These are phyloP conservation scores for Pestalotiopsis sp. DNA, from an alignment of 2,329 filamentous ascomycete genomes.

Conservation along the genomic window DNA sequence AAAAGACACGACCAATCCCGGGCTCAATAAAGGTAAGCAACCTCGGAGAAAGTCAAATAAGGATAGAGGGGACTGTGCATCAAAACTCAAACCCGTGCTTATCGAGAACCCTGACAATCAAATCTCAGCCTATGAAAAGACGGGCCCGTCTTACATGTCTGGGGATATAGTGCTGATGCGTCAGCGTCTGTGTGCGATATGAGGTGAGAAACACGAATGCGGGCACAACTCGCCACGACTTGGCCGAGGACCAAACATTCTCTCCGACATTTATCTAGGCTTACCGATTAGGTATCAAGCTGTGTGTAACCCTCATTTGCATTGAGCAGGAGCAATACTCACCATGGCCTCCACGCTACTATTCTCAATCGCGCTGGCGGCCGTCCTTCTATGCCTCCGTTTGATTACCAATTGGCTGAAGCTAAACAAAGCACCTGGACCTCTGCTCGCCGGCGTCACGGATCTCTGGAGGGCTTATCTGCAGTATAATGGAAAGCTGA, in stretches of 20 bases:
- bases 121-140: neutral
- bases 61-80: neutral
- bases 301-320: neutral
- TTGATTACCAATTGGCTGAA: constrained; percentile 23
- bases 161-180: neutral
- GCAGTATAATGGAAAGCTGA: constrained; percentile 26
- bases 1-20: no score
- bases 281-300: neutral
- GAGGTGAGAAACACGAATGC: neutral
- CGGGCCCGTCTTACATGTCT: neutral
- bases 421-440: constrained; percentile 26
- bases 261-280: neutral
- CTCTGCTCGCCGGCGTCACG: constrained; percentile 23
- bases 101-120: neutral
- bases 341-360: neutral
- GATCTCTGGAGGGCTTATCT: constrained; percentile 29
- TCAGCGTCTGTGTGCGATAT: neutral
- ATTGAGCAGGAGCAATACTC: neutral
- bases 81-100: neutral
- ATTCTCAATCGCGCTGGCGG: neutral
- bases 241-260: neutral
- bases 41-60: neutral
- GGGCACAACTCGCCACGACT: neutral
- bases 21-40: neutral
- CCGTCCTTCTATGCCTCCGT: constrained; percentile 12